A percentile compares a stretch with the other conserved stretches of the same genome.
Evolutionary conservation across 2,329 filamentous ascomycete genomes (phyloP).

Genomic region (Seiridium cupressi): DNA sequence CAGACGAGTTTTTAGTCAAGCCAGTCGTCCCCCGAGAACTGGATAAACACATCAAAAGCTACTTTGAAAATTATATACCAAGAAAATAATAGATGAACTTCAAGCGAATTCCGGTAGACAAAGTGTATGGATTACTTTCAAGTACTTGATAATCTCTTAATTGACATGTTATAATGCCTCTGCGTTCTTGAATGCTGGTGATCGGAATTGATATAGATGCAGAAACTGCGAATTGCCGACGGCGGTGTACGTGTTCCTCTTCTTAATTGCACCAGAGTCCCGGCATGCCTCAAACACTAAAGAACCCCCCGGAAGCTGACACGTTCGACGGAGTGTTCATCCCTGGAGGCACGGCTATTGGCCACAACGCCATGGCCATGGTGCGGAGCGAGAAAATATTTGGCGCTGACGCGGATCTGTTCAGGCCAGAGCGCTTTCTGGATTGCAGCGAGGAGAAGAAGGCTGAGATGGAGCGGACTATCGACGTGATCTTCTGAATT

Average conservation of each 20-base stretch:
- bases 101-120: too few species aligned
- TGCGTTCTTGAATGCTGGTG: too few species aligned
- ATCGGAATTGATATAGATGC: too few species aligned
- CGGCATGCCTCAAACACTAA: too few species aligned
- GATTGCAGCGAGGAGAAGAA: slow-evolving; percentile 25
- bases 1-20: slow-evolving; percentile 10
- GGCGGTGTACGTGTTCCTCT: too few species aligned
- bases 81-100: neutral
- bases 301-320: slow-evolving; percentile 10
- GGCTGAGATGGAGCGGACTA: slow-evolving; percentile 24
- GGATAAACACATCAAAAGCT: slow-evolving; percentile 4
- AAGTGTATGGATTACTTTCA: too few species aligned
- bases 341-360: slow-evolving; percentile 32
- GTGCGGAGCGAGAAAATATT: slow-evolving; percentile 24
- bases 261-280: too few species aligned
- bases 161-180: too few species aligned
- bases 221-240: too few species aligned
- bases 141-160: too few species aligned
- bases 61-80: neutral
- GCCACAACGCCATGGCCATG: slow-evolving; percentile 29
- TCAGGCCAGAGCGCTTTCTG: slow-evolving; percentile 40
- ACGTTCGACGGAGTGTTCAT: slow-evolving; percentile 26
- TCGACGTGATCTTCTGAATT: slow-evolving; percentile 33
- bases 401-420: slow-evolving; percentile 32
- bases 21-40: slow-evolving; percentile 4